These are phyloP conservation scores for Phytophthora pistaciae DNA, from an alignment of 352 stramenopile species.

Conservation along the genomic window DNA sequence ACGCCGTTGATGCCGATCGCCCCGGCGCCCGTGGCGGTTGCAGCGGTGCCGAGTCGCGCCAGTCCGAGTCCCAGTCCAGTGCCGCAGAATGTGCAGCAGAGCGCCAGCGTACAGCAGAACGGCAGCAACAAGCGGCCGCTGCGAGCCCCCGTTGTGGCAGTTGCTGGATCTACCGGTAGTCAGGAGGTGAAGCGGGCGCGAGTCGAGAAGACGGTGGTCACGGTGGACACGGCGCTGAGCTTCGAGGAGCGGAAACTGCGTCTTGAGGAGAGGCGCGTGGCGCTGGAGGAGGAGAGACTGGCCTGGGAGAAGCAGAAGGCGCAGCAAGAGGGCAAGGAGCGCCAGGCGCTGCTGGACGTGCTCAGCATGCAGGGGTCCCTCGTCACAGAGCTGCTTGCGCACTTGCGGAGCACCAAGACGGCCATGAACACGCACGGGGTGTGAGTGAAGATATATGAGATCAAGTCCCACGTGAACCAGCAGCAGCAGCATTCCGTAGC, in stretches of 20 bases:
- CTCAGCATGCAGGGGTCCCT: constrained; percentile 43
- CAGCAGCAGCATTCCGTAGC: not conserved
- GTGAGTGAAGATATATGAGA: constrained; percentile 9
- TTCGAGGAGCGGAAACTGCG: constrained; percentile 44
- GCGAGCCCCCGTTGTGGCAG: constrained; percentile 9
- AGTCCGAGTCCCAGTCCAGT: constrained; percentile 19
- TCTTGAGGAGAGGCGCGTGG: constrained; percentile 42
- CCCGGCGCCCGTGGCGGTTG: constrained; percentile 20
- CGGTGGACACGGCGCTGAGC: constrained; percentile 11
- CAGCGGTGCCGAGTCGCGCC: constrained; percentile 7
- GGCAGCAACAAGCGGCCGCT: constrained; percentile 36
- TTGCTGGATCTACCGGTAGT: not conserved
- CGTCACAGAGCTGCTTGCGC: constrained; percentile 41
- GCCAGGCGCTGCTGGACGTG: constrained; percentile 46
- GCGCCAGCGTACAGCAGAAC: constrained; percentile 33
- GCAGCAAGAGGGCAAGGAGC: constrained; percentile 38
- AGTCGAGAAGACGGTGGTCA: constrained; percentile 17
- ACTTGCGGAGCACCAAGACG: constrained; percentile 31
- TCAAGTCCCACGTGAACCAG: not conserved
- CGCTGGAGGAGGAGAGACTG: constrained; percentile 44
- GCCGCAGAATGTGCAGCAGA: constrained; percentile 27
- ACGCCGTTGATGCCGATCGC: constrained; percentile 39
- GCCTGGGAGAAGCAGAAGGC: constrained; percentile 46
- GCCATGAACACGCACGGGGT: constrained; percentile 15
- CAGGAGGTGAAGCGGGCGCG: constrained; percentile 32